Evolutionary conservation across 306 rosid species (phyloP).

Genomic region (Pyrus pyrifolia): DNA sequence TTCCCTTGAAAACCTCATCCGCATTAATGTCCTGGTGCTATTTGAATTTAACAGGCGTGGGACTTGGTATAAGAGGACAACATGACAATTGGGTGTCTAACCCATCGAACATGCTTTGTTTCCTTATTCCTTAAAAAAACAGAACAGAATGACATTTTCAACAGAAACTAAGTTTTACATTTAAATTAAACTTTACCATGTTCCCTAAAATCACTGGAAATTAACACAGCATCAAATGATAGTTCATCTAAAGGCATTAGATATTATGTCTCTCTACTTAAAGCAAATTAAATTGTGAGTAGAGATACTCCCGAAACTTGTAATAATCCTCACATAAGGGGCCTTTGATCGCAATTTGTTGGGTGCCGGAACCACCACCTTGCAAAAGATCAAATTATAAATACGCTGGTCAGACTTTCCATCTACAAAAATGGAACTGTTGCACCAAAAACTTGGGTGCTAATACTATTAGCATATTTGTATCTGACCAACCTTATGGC

Average conservation of each 20-base stretch:
- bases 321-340: slow-evolving; percentile 87
- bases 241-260: background rate
- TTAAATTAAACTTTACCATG: background rate
- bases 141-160: too few species aligned
- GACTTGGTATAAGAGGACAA: too few species aligned
- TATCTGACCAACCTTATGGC: slow-evolving; percentile 60
- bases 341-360: slow-evolving; percentile 83
- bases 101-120: too few species aligned
- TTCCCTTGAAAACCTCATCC: too few species aligned
- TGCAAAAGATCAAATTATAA: slow-evolving; percentile 10
- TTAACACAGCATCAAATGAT: background rate
- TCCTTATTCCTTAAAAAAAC: too few species aligned
- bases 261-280: background rate
- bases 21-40: too few species aligned
- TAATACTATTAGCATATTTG: background rate
- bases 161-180: background rate
- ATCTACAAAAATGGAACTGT: background rate
- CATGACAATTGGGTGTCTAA: too few species aligned
- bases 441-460: background rate
- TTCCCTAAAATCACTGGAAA: too few species aligned
- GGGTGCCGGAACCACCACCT: slow-evolving; percentile 88
- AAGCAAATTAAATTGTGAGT: slow-evolving; percentile 80
- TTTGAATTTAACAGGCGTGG: too few species aligned
- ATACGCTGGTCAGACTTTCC: slow-evolving; percentile 11
- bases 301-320: slow-evolving; percentile 70